Percentiles rank a stretch among this genome's conserved stretches.
Conservation (phyloP, 495 filamentous ascomycete species). For the Penicillium taxi region DNA sequence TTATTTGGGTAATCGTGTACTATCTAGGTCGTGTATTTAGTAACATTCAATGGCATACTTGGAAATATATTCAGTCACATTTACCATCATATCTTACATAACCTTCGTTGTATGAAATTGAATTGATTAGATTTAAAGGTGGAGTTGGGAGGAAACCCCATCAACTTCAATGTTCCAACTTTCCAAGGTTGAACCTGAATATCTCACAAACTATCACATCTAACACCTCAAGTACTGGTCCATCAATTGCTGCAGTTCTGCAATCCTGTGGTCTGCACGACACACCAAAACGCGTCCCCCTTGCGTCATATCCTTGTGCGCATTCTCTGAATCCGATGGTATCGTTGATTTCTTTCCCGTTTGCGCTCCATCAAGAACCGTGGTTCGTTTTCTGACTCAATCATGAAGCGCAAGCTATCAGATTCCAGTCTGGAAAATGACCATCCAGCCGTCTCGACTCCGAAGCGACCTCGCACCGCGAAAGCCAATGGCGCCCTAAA, state of each 20-base stretch:
- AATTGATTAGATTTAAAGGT: not conserved
- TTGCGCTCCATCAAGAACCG: constrained; percentile 6
- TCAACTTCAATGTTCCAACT: constrained; percentile 1
- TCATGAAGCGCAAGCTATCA: constrained; percentile 43
- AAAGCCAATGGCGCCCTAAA: constrained; percentile 25
- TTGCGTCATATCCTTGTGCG: constrained; percentile 23
- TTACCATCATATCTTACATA: too few relatives aligned
- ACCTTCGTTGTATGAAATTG: too few relatives aligned
- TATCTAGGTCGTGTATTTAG: too few relatives aligned
- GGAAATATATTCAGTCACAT: too few relatives aligned
- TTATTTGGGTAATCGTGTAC: too few relatives aligned
- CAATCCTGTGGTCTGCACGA: not conserved
- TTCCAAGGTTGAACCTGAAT: not conserved
- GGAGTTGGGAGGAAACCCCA: constrained; percentile 1
- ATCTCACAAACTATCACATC: constrained; percentile 8
- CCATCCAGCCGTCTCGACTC: constrained; percentile 32
- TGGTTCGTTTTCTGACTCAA: constrained; percentile 18
- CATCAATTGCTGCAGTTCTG: constrained; percentile 8
- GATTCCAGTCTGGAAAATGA: constrained; percentile 32
- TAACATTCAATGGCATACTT: too few relatives aligned
- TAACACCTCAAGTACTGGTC: too few relatives aligned
- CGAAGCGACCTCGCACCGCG: constrained; percentile 31
- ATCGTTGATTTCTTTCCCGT: constrained; percentile 23
- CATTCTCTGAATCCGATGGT: constrained; percentile 35
- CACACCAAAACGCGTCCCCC: constrained; percentile 10